phyloP scores from a whole-genome alignment of 106 monocot genomes.

The Acorus calamus region DNA sequence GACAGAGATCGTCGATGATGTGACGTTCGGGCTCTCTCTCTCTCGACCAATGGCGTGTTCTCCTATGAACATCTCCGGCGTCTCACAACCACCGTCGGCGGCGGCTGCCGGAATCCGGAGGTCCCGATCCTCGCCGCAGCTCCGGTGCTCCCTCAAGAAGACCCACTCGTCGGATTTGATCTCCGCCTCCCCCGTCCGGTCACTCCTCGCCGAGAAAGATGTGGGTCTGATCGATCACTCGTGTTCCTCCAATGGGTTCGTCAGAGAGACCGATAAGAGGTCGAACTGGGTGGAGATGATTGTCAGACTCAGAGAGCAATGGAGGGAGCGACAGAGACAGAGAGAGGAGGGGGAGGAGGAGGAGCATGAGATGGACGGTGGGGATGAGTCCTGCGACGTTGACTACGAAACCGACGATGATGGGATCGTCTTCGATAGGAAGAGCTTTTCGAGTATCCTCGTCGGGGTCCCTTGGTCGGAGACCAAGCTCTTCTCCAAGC shows the following conservation, averaged over 20 bases:
- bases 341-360: constrained; percentile 11
- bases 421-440: constrained; percentile 30
- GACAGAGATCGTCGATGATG: too few species aligned
- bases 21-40: too few species aligned
- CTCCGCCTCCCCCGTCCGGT: constrained; percentile 12
- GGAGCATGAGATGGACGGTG: neutral
- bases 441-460: constrained; percentile 37
- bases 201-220: constrained; percentile 18
- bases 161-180: neutral
- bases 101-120: constrained; percentile 26
- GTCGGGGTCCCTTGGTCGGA: constrained; percentile 29
- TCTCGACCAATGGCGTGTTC: constrained; percentile 6
- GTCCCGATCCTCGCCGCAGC: constrained; percentile 51
- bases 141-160: constrained; percentile 26
- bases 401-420: constrained; percentile 47
- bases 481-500: constrained; percentile 50
- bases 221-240: neutral
- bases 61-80: constrained; percentile 8
- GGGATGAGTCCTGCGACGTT: constrained; percentile 29
- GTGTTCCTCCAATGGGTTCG: neutral
- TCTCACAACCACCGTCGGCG: constrained; percentile 1
- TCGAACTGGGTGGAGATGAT: constrained; percentile 56
- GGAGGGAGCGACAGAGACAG: constrained; percentile 26
- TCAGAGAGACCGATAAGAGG: constrained; percentile 11
- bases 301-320: constrained; percentile 45